Evolutionary conservation across 2,329 filamentous ascomycete genomes (phyloP).

Genomic region (Exserohilum rostratum): DNA sequence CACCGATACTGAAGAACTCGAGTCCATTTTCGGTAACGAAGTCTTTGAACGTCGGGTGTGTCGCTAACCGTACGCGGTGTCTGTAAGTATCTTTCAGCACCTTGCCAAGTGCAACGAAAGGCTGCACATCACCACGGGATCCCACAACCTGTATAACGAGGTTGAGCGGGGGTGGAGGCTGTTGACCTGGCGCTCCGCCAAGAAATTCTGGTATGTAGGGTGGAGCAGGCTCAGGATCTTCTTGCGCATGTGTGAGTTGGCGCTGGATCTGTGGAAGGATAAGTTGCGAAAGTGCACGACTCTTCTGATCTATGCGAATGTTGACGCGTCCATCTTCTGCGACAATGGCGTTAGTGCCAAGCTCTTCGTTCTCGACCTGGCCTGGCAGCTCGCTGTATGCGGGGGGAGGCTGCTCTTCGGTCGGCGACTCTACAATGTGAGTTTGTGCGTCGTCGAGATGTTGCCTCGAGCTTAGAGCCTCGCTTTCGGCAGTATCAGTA

Average conservation of each 20-base stretch:
- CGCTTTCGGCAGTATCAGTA: constrained; percentile 23
- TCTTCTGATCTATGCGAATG: constrained; percentile 49
- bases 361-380: constrained; percentile 48
- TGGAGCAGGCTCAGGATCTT: constrained; percentile 65
- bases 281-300: constrained; percentile 43
- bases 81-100: constrained; percentile 48
- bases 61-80: constrained; percentile 39
- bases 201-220: constrained; percentile 76
- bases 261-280: constrained; percentile 48
- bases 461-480: constrained; percentile 17
- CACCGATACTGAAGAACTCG: constrained; percentile 59
- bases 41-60: constrained; percentile 36
- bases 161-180: constrained; percentile 56
- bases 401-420: constrained; percentile 40
- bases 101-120: constrained; percentile 63
- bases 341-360: constrained; percentile 54
- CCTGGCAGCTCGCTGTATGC: constrained; percentile 51
- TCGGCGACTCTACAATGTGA: constrained; percentile 21
- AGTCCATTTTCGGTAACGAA: constrained; percentile 58
- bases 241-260: constrained; percentile 49
- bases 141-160: constrained; percentile 61
- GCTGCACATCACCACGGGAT: constrained; percentile 62
- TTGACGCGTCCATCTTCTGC: constrained; percentile 50
- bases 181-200: constrained; percentile 67
- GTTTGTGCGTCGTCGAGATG: constrained; percentile 21